Conservation (phyloP, 306 rosid species). For the Pyrus betulifolia region DNA sequence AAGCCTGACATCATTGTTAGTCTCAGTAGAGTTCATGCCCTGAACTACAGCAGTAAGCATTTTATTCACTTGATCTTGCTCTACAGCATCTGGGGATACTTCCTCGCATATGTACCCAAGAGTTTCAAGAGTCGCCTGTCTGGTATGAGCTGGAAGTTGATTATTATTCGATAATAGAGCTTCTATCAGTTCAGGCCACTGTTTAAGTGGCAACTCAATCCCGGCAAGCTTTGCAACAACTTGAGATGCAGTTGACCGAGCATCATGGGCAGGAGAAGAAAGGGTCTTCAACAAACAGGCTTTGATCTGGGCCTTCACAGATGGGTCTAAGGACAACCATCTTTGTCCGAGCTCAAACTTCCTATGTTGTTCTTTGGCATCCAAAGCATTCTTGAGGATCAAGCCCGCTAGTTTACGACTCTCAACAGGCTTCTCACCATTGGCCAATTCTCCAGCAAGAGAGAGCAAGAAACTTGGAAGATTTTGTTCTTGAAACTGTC, state of each 20-base stretch:
- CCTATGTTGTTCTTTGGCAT: conserved; percentile 87
- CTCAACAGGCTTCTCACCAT: conserved; percentile 87
- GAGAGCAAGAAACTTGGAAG: conserved; percentile 78
- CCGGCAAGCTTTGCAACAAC: conserved; percentile 91
- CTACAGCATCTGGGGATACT: conserved; percentile 68
- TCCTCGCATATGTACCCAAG: conserved; percentile 95
- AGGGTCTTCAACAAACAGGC: conserved; percentile 68
- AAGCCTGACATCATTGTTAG: conserved; percentile 67
- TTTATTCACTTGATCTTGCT: conserved; percentile 72
- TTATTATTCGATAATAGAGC: conserved; percentile 60
- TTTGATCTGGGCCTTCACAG: conserved; percentile 64
- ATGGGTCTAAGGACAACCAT: conserved; percentile 67
- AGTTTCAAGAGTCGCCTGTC: conserved; percentile 87
- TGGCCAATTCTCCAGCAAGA: conserved; percentile 84
- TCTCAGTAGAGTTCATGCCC: conserved; percentile 74
- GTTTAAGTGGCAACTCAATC: conserved; percentile 83
- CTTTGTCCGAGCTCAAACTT: conserved; percentile 73
- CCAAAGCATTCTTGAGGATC: conserved; percentile 86
- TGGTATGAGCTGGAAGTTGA: conserved; percentile 68
- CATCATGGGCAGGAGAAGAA: conserved; percentile 59
- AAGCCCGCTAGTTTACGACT: conserved; percentile 78
- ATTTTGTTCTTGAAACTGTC: conserved; percentile 86
- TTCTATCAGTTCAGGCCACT: conserved; percentile 85
- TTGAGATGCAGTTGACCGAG: conserved; percentile 86
- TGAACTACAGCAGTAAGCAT: conserved; percentile 84